Evolutionary conservation across 495 filamentous ascomycete species (phyloP).

Genomic region (Aspergillus kassunensis): DNA sequence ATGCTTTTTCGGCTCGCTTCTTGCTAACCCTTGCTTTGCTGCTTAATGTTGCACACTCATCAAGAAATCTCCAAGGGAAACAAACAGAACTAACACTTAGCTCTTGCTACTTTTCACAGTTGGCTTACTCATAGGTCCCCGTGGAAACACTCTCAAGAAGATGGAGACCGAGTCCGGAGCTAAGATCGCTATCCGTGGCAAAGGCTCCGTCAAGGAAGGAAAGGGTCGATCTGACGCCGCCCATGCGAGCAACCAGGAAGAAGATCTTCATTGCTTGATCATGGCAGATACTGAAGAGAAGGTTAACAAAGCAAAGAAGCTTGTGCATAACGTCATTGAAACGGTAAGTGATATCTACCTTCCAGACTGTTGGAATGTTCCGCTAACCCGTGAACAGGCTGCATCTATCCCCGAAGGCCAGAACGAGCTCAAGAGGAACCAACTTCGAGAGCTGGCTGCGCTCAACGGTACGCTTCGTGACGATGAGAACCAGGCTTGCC

Average conservation of each 20-base stretch:
- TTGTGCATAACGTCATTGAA: conserved; percentile 97
- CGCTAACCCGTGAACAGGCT: conserved; percentile 55
- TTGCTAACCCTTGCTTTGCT: conserved; percentile 56
- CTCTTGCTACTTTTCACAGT: conserved; percentile 79
- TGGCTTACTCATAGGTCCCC: conserved; percentile 98
- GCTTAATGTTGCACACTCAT: conserved; percentile 35
- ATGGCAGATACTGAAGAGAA: conserved; percentile 99
- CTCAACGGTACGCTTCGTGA: conserved; percentile 98
- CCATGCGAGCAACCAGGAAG: conserved; percentile 99
- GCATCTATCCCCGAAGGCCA: conserved; percentile 97
- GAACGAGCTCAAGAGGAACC: conserved; percentile 96
- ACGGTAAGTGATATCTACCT: conserved; percentile 60
- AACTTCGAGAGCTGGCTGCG: conserved; percentile 93
- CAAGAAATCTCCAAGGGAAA: conserved; percentile 39
- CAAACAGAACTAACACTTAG: conserved; percentile 74
- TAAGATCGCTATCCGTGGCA: conserved; percentile 98
- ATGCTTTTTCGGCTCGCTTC: conserved; percentile 47
- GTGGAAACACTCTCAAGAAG: conserved; percentile 98
- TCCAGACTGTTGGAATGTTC: neutral
- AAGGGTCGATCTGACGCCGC: conserved; percentile 98
- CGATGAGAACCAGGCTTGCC: conserved; percentile 98
- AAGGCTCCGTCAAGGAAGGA: conserved; percentile 99
- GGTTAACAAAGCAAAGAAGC: conserved; percentile 94
- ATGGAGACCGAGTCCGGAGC: conserved; percentile 97
- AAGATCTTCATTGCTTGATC: conserved; percentile 97